Evolutionary conservation across 345 rosid genomes (phyloP), one percentile per base, ranked within the genome.

Genomic region (Eucalyptus paniculata): DNA sequence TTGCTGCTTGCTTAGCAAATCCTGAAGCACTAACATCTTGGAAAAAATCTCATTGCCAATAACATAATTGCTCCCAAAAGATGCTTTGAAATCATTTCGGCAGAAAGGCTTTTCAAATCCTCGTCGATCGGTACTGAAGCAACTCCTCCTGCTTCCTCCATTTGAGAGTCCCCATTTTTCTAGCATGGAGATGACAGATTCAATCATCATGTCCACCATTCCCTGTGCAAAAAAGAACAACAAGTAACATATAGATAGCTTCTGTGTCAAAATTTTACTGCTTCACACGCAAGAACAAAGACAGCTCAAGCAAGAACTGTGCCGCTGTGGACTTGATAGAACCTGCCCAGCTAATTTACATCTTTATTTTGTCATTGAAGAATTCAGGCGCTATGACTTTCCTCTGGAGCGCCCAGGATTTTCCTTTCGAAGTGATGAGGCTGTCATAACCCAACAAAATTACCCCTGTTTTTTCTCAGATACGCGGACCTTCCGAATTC

Each of bases 11-110:
- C 80, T 50, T 14, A 50, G 69, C 60, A 86, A 82, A 72, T 85
- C 53, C 88, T 69, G 90, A 87, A 91, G 90, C 56, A 15, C 54
- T 42, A 49, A 50, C 67, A 91, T 90, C 87, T 89, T 89, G 13
- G 14, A 47, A 86, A 92, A 91, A n/a, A 91, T 91, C 32, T 91
- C 89, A 67, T 82, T 81, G 44, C 92, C 92, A 24, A 19, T 34
- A 30, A 47, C 13, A 32, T 90, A 91, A 26, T 88, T 90, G 91
- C 89, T 91, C 6, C 94, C 92, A 53, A 92, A 89, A 77, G 90
- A 91, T 24, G 92, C 90, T 87, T 91, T 37, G 92, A 89, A 80
- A 92, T 91, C 30, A 92, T 56, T 89, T 90, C 92, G 6, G 92
- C 94, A 8, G 91, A 89, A 23, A 91, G 53, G 86, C 81, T 50